These are phyloP conservation scores for Coniferiporia weirii DNA, from an alignment of 1,284 basidiomycete species.

Conservation along the genomic window DNA sequence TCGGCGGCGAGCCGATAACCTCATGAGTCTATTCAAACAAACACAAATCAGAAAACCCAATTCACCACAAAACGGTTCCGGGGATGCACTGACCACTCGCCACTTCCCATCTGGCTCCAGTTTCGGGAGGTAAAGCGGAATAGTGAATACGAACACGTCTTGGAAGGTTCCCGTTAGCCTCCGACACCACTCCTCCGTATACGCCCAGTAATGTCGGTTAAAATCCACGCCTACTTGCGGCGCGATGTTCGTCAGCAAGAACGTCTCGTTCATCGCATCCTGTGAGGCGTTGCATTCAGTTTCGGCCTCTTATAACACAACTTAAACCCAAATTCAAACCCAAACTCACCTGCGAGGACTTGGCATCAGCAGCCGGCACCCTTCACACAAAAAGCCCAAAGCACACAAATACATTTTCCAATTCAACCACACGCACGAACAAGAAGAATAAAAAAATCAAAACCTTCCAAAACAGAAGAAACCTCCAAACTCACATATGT, in stretches of 20 bases:
- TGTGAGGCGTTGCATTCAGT: constrained; percentile 29
- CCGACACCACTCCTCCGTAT: constrained; percentile 93
- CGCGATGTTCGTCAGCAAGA: constrained; percentile 92
- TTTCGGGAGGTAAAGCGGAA: constrained; percentile 94
- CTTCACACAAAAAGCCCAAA: too few species aligned
- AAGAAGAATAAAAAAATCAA: too few species aligned
- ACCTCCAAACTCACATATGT: constrained; percentile 68
- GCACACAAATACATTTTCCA: constrained; percentile 38
- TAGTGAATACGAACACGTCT: constrained; percentile 96
- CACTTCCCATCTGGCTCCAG: constrained; percentile 87
- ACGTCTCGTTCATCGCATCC: constrained; percentile 96
- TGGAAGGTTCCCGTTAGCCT: constrained; percentile 80
- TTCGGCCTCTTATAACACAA: not conserved
- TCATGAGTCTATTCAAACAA: constrained; percentile 64
- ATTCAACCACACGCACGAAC: too few species aligned
- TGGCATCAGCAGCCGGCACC: constrained; percentile 98
- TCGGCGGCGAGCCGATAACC: constrained; percentile 90
- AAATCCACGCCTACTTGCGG: constrained; percentile 98
- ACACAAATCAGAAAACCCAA: not conserved
- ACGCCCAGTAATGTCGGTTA: constrained; percentile 98
- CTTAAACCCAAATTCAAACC: not conserved
- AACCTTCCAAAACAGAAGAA: not conserved
- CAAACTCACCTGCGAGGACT: constrained; percentile 65
- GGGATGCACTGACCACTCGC: constrained; percentile 68
- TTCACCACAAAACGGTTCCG: constrained; percentile 1